phyloP scores from a whole-genome alignment of 257 asterid species.

The Perilla frutescens region DNA sequence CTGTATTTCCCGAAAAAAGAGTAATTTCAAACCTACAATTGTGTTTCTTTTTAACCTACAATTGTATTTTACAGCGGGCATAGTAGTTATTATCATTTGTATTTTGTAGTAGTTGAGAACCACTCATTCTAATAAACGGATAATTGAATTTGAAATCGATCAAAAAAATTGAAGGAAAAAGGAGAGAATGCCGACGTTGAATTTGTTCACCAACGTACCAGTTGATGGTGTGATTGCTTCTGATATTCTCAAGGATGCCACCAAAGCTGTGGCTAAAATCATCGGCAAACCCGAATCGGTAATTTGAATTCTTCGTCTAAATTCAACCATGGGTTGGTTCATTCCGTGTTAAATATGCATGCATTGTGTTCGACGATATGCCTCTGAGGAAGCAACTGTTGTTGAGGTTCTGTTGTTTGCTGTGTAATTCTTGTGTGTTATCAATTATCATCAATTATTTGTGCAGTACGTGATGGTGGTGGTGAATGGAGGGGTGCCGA shows the following conservation, averaged over 20 bases:
- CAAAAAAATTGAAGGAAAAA: too few species aligned
- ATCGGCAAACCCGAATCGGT: conserved; percentile 96
- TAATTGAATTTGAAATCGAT: neutral
- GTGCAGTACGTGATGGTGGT: conserved; percentile 85
- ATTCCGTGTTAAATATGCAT: neutral
- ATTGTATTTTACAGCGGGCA: neutral
- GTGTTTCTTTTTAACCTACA: too few species aligned
- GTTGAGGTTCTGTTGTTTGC: neutral
- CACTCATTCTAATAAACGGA: conserved; percentile 11
- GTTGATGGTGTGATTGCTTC: conserved; percentile 93
- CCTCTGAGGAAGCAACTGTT: conserved; percentile 7
- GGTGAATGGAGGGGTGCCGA: conserved; percentile 85
- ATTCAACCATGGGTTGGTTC: neutral
- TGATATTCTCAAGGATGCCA: conserved; percentile 90
- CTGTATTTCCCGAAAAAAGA: too few species aligned
- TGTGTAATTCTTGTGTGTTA: neutral
- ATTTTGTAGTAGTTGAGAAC: conserved; percentile 2
- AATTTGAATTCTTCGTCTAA: conserved; percentile 28
- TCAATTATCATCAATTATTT: neutral
- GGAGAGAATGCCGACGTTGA: conserved; percentile 80
- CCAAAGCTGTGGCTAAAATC: conserved; percentile 92
- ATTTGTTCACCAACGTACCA: conserved; percentile 81
- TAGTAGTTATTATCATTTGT: neutral
- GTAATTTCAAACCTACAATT: too few species aligned
- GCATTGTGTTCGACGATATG: conserved; percentile 33